Evolutionary conservation across 139 green algal species (phyloP), one percentile per base, ranked within the genome.

Genomic region (Volvox africanus): DNA sequence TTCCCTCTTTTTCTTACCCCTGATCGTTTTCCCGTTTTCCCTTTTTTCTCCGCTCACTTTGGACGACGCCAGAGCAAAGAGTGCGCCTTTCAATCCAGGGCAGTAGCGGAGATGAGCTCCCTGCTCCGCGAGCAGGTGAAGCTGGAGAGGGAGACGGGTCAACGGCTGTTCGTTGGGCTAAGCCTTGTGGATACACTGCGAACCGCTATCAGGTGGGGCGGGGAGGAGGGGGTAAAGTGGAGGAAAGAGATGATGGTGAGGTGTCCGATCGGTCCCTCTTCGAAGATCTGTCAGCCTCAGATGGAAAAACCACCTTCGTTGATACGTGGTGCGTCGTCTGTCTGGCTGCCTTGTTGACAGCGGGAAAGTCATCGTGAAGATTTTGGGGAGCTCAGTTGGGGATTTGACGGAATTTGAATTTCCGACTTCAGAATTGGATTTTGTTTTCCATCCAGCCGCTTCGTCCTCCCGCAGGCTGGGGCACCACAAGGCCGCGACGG

Each of bases 71-170:
- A 96, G 94, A 89, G 77, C 50, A 86, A 89, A 30, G 95, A 97
- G 21, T 88, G 93, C 61, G 77, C 37, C 24, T 98, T 96, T 80
- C 93, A 97, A 86, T 68, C 87, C 33, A 94, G 91, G 50, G 92
- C 92, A 21, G 92, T 92, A n/a, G 81, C 86, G 0, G 95, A 97
- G 77, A 90, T 92, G 28, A 92, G 93, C 17, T 24, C 50, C 9
- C 83, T 98, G 80, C 86, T 94, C 20, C 91, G 91, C 44, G 90
- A 95, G 90, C 96, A 98, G 89, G 88, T 86, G 0, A 88, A 78
- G 26, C 89, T 98, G 87, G 95, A 98, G 87, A 73, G 80, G 2
- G 95, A 96, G 88, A 97, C 94, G 12, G 96, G 94, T 21, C 94
- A 97, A 83, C 83, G 92, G 11, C 88, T 95, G 32, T 96, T 97